Evolutionary conservation across 805 yeast genomes (phyloP).

Genomic region (Ogataea trehalophila): DNA sequence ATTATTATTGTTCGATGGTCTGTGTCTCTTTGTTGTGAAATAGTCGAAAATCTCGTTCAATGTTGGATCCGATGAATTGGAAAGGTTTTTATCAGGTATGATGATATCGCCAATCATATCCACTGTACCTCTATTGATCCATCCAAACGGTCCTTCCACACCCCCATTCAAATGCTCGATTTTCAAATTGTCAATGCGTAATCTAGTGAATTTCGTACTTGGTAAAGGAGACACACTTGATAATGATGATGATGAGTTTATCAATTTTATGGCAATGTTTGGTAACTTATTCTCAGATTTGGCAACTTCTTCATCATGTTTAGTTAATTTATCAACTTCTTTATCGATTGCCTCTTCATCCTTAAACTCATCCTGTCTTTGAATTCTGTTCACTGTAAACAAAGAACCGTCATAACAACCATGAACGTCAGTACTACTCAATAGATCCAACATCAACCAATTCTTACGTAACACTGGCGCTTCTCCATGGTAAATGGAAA

Average conservation of each 20-base stretch:
- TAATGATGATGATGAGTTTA: slow-evolving; percentile 33
- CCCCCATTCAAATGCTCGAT: slow-evolving; percentile 90
- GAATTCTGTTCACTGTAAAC: slow-evolving; percentile 84
- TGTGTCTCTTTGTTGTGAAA: slow-evolving; percentile 3
- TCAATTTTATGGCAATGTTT: not conserved
- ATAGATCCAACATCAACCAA: slow-evolving; percentile 86
- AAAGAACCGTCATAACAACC: slow-evolving; percentile 92
- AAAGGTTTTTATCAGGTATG: slow-evolving; percentile 49
- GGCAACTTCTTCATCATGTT: slow-evolving; percentile 1
- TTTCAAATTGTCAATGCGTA: slow-evolving; percentile 78
- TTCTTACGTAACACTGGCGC: slow-evolving; percentile 77
- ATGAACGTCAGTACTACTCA: slow-evolving; percentile 78
- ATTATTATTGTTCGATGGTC: slow-evolving; percentile 47
- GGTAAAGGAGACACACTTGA: not conserved
- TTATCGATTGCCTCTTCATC: slow-evolving; percentile 25
- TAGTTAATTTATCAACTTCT: slow-evolving; percentile 16
- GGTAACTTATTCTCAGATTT: not conserved
- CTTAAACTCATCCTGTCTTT: slow-evolving; percentile 46
- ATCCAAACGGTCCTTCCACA: slow-evolving; percentile 90
- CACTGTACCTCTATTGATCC: slow-evolving; percentile 91
- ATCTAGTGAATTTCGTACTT: slow-evolving; percentile 54
- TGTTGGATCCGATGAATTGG: slow-evolving; percentile 26
- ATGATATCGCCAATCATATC: slow-evolving; percentile 67
- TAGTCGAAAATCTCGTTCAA: slow-evolving; percentile 43
- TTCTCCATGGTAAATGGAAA: slow-evolving; percentile 85